Evolutionary conservation across 2,329 filamentous ascomycete genomes (phyloP), one percentile per base, ranked within the genome.

Genomic region (Venturia effusa): DNA sequence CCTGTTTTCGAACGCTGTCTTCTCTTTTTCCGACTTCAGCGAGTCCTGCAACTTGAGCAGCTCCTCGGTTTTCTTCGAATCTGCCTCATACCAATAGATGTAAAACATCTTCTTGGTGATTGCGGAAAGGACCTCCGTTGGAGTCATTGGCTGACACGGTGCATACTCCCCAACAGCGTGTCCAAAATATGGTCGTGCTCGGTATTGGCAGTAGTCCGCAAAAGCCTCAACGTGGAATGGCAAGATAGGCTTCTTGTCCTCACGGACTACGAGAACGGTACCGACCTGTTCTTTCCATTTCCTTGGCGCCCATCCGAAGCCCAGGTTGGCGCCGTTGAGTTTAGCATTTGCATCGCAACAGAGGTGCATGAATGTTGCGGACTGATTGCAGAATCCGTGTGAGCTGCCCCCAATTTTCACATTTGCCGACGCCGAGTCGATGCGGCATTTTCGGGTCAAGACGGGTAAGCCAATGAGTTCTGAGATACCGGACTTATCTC

Each of bases 161-260:
- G 39, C 5, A 15, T 41, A 15, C 13, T 6, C 11, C 11, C 39
- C 39, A 3, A 41, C 19, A 17, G 39, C 39, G 39, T 41, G 39
- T 41, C 4, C 5, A 17, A 41, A 39, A 17, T 7, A 41, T 17
- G 13, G 13, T 15, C 19, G 11, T 41, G 39, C 11, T 41, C 39
- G 5, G 39, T 15, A 41, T 55, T 43, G 54, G 45, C 54, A 61
- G 34, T 64, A 64, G n/a, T 61, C 61, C 8, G 32, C 32, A 15
- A 62, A 24, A 19, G 57, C 57, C 54, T 61, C 57, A 11, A 61
- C 55, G 5, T 64, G 57, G n/a, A 64, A 45, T 39, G 62, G 62
- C n/a, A 43, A 37, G n/a, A 62, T 51, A 40, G 62, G 62, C 55
- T 64, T 61, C 54, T 64, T 64, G 55, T 64, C 62, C 62, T 64